Evolutionary conservation across 2,329 filamentous ascomycete species (phyloP).

Genomic region (Colletotrichum sp.): DNA sequence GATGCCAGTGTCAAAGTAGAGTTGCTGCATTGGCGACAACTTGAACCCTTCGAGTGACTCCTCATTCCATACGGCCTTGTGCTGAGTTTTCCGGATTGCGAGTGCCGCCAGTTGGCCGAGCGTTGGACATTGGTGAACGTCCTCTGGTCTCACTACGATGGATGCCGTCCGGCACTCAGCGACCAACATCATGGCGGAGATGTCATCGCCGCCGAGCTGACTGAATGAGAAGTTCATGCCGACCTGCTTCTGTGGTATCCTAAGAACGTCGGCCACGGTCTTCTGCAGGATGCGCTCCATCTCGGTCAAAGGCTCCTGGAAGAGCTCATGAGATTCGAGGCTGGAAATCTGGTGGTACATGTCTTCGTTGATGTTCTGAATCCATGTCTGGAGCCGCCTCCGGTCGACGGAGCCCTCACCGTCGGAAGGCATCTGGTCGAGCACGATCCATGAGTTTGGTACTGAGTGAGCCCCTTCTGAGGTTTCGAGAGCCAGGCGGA

Average conservation of each 20-base stretch:
- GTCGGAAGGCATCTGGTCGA: conserved; percentile 51
- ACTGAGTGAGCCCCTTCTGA: conserved; percentile 35
- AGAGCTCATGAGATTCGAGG: conserved; percentile 40
- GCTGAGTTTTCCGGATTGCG: conserved; percentile 34
- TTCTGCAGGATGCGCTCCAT: conserved; percentile 44
- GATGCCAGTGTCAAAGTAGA: conserved; percentile 55
- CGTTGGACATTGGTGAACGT: conserved; percentile 41
- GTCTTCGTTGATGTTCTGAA: conserved; percentile 56
- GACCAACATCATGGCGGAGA: conserved; percentile 42
- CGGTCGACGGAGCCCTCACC: conserved; percentile 43
- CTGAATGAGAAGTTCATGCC: conserved; percentile 46
- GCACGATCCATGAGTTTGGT: conserved; percentile 53
- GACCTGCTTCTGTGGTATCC: conserved; percentile 42
- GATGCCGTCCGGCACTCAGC: conserved; percentile 42
- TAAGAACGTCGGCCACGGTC: conserved; percentile 41
- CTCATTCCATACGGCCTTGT: conserved; percentile 35
- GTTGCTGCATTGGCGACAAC: conserved; percentile 58
- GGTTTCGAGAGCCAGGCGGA: conserved; percentile 32
- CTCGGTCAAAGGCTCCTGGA: conserved; percentile 38
- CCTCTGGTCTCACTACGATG: conserved; percentile 38
- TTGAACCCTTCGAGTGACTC: conserved; percentile 43
- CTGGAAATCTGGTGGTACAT: conserved; percentile 50
- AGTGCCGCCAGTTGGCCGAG: conserved; percentile 42
- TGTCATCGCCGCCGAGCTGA: conserved; percentile 45
- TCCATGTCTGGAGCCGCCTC: conserved; percentile 56